These are phyloP conservation scores for Dendrobium chrysotoxum DNA, from an alignment of 106 monocot genomes.

Conservation along the genomic window DNA sequence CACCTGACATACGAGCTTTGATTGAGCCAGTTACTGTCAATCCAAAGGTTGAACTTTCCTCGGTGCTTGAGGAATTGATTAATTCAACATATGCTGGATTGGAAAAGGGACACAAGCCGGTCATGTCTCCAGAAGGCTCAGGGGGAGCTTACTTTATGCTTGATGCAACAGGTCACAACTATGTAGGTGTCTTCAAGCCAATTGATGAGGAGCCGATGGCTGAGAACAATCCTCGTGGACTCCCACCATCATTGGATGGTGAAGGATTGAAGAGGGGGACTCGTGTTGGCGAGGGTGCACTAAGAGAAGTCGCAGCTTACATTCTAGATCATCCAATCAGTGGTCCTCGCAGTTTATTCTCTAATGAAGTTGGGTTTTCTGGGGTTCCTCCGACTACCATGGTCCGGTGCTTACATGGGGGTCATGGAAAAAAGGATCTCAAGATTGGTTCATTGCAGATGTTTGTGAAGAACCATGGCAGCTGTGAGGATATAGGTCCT, in stretches of 20 bases:
- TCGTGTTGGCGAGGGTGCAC: constrained; percentile 73
- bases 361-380: constrained; percentile 49
- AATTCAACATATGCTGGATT: constrained; percentile 38
- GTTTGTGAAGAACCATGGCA: constrained; percentile 73
- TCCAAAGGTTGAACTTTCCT: constrained; percentile 36
- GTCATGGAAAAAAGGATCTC: constrained; percentile 9
- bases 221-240: constrained; percentile 75
- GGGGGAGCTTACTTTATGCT: constrained; percentile 87
- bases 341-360: constrained; percentile 27
- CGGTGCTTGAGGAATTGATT: constrained; percentile 30
- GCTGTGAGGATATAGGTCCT: constrained; percentile 86
- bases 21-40: constrained; percentile 60
- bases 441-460: constrained; percentile 83
- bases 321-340: constrained; percentile 62
- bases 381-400: constrained; percentile 69
- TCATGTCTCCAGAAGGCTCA: constrained; percentile 63
- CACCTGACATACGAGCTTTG: constrained; percentile 9
- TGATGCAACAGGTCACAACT: constrained; percentile 33
- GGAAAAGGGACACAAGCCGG: constrained; percentile 46
- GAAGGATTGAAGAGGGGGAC: constrained; percentile 86
- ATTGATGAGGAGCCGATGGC: constrained; percentile 84
- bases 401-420: constrained; percentile 39
- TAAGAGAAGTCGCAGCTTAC: constrained; percentile 84
- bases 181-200: constrained; percentile 71
- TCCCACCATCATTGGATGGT: constrained; percentile 62